Evolutionary conservation across 1,284 basidiomycete species (phyloP), one percentile per base, ranked within the genome.

Genomic region (Apiotrichum sp.): DNA sequence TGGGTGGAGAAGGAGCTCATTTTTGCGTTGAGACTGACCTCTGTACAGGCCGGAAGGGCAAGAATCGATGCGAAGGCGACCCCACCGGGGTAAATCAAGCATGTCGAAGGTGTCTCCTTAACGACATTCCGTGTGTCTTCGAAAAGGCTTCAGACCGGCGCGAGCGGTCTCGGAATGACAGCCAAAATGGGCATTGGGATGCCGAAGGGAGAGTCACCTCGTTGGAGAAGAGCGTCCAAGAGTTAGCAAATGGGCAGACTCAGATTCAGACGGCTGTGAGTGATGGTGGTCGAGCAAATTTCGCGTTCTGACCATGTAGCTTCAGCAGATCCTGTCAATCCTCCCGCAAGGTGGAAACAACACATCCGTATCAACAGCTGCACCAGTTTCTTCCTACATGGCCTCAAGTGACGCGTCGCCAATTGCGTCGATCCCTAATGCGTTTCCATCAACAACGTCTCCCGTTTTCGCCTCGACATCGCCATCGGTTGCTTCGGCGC

Each of bases 61-160:
- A 93, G 80, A 93, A 93, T 78, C 81, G 90, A 69, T 93, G 90
- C 71, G 91, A 93, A 79, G 87, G 87, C 72, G 88, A 90, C 58
- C 67, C 69, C 14, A 52, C 65, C 5, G 64, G 65, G 10, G 47
- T 52, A 16, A 79, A 77, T 65, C 65, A 69, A 58, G 62, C 72
- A 29, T 71, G 93, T 81, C 85, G 87, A 76, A 85, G 92, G 53
- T 96, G 92, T 78, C 83, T 87, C 66, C 80, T 88, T 50, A 89
- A 86, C 69, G 88, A 88, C 10, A 86, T 85, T 9, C 81, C 82
- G 38, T 96, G 92, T 69, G 78, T 96, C 47, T 96, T 93, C 73
- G 93, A 93, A 75, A 95, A 93, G 66, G 86, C 91, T 2, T 41
- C 63, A 1, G 71, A 72, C 14, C 61, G 66, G 40, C 33, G 52